Percentiles rank a stretch among this genome's conserved stretches.
Conservation (phyloP, 495 filamentous ascomycete species). For the Penicillium macrosclerotiorum region DNA sequence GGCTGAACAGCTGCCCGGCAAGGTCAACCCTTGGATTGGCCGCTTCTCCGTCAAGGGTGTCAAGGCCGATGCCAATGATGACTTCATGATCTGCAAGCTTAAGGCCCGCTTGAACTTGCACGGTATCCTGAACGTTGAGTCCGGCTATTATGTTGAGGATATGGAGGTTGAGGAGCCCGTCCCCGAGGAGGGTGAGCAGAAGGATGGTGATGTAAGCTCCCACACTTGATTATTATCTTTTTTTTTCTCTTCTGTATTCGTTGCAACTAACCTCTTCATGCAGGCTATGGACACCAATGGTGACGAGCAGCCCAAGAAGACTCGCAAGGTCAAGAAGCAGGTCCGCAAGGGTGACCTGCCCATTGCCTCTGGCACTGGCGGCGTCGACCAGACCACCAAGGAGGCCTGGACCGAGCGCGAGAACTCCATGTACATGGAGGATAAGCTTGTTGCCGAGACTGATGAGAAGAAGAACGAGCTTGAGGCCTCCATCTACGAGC, state of each 20-base stretch:
- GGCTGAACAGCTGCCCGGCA: constrained; percentile 84
- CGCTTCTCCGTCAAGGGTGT: constrained; percentile 92
- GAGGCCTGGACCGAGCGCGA: constrained; percentile 73
- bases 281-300: constrained; percentile 92
- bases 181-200: constrained; percentile 57
- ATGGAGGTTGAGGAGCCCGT: constrained; percentile 96
- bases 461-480: constrained; percentile 99
- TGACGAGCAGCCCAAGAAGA: constrained; percentile 83
- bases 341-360: constrained; percentile 96
- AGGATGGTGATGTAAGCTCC: constrained; percentile 69
- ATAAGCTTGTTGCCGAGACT: constrained; percentile 97
- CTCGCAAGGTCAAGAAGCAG: constrained; percentile 98
- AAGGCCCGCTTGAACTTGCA: constrained; percentile 97
- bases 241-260: constrained; percentile 1
- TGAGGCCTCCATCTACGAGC: constrained; percentile 93
- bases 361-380: constrained; percentile 76
- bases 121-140: constrained; percentile 94
- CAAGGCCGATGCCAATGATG: constrained; percentile 79
- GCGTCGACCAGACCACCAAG: constrained; percentile 68
- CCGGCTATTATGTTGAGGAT: constrained; percentile 97
- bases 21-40: constrained; percentile 91
- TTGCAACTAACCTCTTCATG: constrained; percentile 15
- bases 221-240: background rate
- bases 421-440: constrained; percentile 89
- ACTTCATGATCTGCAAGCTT: constrained; percentile 99